Evolutionary conservation across 345 rosid genomes (phyloP), one percentile per base, ranked within the genome.

Genomic region (Pseudoturritis turrita): DNA sequence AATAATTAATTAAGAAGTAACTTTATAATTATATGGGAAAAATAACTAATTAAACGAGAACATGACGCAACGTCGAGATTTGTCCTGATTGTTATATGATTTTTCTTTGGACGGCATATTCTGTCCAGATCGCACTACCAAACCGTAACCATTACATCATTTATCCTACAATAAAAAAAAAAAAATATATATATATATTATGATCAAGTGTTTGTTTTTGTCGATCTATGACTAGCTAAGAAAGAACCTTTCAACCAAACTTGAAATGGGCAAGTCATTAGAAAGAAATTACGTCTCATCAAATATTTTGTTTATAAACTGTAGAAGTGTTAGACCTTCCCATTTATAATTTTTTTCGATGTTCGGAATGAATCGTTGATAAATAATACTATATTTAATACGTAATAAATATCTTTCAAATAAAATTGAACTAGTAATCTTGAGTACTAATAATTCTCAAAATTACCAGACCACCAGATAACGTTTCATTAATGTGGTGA

Each of bases 41-140:
- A 7, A 31, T 12, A 56, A 10, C 14, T 64, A 64, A 13, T 64
- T 29, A 69, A 56, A 35, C 54, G 29, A 54, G 25, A 68, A 21
- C 55, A 44, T 55, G 63, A 68, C 72, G 63, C 28, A 68, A 13
- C 56, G 19, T 55, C 54, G 21, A 68, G 63, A 55, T 68, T 41
- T 68, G 31, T 55, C 43, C 15, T 12, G 18, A 55, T 55, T 53
- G 26, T 36, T 41, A 37, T 52, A 41, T 53, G 12, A 36, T 37
- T 36, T 58, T 33, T 61, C 2, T 65, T 15, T 49, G 41, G 60
- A 37, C 62, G 72, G 41, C 43, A 5, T 28, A 49, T 49, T 45
- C 14, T 33, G 23, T 52, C 49, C 50, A 39, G 50, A 37, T 49
- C 45, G 31, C 33, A 49, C 18, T 37, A 36, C 18, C 45, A 23